A percentile compares a stretch with the other conserved stretches of the same genome.
Conservation (phyloP, 352 stramenopile genomes). For the Globisporangium spinosum region DNA sequence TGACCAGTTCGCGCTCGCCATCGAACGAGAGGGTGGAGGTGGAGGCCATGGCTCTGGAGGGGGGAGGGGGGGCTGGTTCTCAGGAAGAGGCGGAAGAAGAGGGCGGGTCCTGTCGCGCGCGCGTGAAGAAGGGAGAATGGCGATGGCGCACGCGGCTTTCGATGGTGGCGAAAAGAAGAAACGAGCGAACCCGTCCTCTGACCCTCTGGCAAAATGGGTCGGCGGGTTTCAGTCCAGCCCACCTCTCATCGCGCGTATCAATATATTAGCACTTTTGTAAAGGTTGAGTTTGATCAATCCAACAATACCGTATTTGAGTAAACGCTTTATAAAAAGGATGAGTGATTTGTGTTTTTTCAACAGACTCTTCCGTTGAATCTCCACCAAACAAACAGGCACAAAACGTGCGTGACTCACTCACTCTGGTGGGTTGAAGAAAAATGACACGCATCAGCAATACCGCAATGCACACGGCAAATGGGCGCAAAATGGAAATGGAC, state of each 20-base stretch:
- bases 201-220: too few relatives aligned
- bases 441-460: conserved; percentile 8
- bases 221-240: not conserved
- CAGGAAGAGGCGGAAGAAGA: not conserved
- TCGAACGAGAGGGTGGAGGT: conserved; percentile 39
- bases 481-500: not conserved
- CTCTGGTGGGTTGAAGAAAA: not conserved
- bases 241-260: not conserved
- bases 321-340: too few relatives aligned
- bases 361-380: not conserved
- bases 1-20: conserved; percentile 78
- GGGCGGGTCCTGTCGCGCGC: conserved; percentile 8
- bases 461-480: not conserved
- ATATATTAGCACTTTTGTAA: too few relatives aligned
- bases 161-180: conserved; percentile 4
- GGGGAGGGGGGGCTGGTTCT: not conserved
- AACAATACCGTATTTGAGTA: too few relatives aligned
- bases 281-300: too few relatives aligned
- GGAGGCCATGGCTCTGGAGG: conserved; percentile 1
- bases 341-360: not conserved
- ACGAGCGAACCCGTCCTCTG: too few relatives aligned
- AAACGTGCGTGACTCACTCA: too few relatives aligned
- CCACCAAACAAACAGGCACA: conserved; percentile 1
- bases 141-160: not conserved
- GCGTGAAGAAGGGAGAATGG: conserved; percentile 15